Base-by-base conservation (phyloP, 2,329 filamentous ascomycete species). In the Hawksworthiomyces lignivorus region DNA sequence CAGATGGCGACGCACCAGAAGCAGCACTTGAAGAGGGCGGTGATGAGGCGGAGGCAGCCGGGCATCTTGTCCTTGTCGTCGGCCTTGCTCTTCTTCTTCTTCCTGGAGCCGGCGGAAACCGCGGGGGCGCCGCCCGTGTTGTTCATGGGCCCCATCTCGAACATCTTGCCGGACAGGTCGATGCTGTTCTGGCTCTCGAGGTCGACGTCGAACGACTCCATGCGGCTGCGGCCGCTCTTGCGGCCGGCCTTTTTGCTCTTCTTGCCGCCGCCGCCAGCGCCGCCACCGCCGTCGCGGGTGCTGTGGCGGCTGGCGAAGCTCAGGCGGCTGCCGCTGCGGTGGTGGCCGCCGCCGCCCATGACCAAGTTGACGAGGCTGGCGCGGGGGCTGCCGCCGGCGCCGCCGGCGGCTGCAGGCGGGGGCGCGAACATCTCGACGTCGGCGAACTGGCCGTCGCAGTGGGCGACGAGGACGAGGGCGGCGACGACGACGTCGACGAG, bases 401-500 rank as follows among this genome's bases (percentile, higher is more conserved):
- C 4, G 30, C 46, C 20, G 58, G 44, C 17, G 28, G 43, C n/a
- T n/a, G 56, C 56, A 0, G 77, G 77, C 12, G 77, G 77, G 14
- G 78, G 75, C 52, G 74, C 75, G 52, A 82, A 81, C 3, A 68
- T 61, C 58, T 78, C 75, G 18, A 68, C 57, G 19, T 63, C 54
- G 14, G 59, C 58, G 50, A 69, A 72, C 55, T 69, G 69, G 53
- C 74, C 73, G 54, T 82, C 77, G 7, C 64, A 55, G 38, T 72
- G 65, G 2, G 77, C 76, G 6, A 81, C 76, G 4, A 82, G 63
- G 50, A 81, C 57, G 14, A 82, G 62, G 0, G 78, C 76, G 2
- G 74, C 64, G 14, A 80, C 73, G 5, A 72, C 77, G 1, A 81
- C 76, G 53, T 82, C 78, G 12, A 78, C 65, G 30, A 82, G 61